Evolutionary conservation across 78 protist species (phyloP), one percentile per base, ranked within the genome.

Genomic region (Polysphondylium violaceum): DNA sequence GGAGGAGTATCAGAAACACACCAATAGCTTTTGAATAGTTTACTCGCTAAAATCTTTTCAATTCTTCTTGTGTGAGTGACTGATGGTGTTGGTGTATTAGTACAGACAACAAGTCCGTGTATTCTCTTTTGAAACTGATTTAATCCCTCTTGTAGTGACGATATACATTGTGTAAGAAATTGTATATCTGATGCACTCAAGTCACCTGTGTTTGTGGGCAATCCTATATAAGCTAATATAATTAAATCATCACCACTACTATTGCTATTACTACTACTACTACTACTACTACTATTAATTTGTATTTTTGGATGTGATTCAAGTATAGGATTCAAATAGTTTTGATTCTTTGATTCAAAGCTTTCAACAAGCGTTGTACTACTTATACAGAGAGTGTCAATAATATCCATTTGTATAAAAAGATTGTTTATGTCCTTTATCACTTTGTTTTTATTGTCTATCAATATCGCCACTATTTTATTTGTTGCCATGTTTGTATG

Each of bases 1-100:
- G 89, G 89, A 17, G 89, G 89, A n/a, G 89, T 71, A 58, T 81
- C 89, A 0, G 89, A 68, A 16, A 81, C 89, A 68, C 89, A 81
- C 89, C 89, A 81, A 47, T 67, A 81, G 6, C 78, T 65, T 21
- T 71, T 77, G 29, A 68, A 51, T 23, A 81, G 21, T 68, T 81
- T 81, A 17, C 51, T 55, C 0, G 89, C 89, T 17, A 81, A 44
- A 12, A 81, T 72, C 25, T 63, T 81, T 38, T 81, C 89, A 3
- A 81, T 81, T 33, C 89, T 72, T 53, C 77, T 72, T 16, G 89
- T 81, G 21, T 81, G 89, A 12, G 55, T 68, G 14, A 81, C 41
- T 12, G 60, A 25, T 2, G 89, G 89, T 41, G 76, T 56, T 35
- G 88, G 89, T 41, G 89, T 68, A 58, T 81, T 81, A 12, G 89